A percentile compares a stretch with the other conserved stretches of the same genome.
Evolutionary conservation across 345 rosid genomes (phyloP).

Genomic region (Jatropha curcas): DNA sequence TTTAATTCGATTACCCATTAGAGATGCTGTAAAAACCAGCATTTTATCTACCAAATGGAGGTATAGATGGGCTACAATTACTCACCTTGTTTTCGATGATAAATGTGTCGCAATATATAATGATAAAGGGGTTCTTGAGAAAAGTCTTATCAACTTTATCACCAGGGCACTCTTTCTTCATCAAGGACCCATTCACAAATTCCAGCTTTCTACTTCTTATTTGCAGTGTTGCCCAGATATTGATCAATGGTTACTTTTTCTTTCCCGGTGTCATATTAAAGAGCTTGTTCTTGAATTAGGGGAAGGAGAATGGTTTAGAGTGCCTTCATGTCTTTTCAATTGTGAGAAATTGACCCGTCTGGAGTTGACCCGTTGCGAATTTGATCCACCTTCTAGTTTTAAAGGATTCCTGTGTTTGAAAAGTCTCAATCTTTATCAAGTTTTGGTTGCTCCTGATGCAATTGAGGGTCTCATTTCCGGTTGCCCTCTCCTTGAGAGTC

Average conservation of each 20-base stretch:
- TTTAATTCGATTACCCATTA: constrained; percentile 57
- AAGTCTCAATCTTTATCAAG: constrained; percentile 75
- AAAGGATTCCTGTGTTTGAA: constrained; percentile 68
- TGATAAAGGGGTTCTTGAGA: constrained; percentile 41
- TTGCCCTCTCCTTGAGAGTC: constrained; percentile 77
- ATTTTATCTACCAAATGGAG: constrained; percentile 80
- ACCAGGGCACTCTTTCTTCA: constrained; percentile 75
- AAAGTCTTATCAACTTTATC: constrained; percentile 56
- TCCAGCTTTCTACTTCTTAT: constrained; percentile 62
- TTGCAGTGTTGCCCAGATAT: constrained; percentile 69
- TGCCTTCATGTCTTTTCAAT: constrained; percentile 71
- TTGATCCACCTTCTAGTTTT: constrained; percentile 67
- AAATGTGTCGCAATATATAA: constrained; percentile 38
- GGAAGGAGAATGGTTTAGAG: constrained; percentile 82
- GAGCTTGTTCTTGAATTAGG: constrained; percentile 76
- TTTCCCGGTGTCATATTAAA: constrained; percentile 67
- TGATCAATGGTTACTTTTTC: constrained; percentile 94
- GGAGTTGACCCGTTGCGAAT: constrained; percentile 78
- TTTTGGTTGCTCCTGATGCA: constrained; percentile 67
- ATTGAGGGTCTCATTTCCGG: constrained; percentile 73
- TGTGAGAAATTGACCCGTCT: constrained; percentile 60
- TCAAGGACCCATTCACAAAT: constrained; percentile 86
- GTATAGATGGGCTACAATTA: constrained; percentile 68
- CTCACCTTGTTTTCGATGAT: constrained; percentile 77
- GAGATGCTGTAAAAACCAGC: constrained; percentile 81